Percentiles rank a stretch among this genome's conserved stretches.
Conservation (phyloP, 2,329 filamentous ascomycete genomes). For the Aspergillus sergii region DNA sequence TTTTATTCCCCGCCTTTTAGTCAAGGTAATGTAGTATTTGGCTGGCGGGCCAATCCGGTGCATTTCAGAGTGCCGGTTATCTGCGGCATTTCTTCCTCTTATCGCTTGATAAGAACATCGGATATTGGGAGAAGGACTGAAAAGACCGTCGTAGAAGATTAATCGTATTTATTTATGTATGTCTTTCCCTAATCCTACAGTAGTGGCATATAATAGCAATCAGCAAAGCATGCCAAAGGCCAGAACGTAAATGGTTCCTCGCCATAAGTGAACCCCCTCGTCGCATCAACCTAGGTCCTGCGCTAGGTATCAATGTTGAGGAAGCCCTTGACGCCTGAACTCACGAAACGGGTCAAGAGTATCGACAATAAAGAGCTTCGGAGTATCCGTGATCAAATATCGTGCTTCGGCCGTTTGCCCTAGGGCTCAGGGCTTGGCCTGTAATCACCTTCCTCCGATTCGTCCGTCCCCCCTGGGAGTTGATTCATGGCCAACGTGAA, state of each 20-base stretch:
- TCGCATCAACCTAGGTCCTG: background rate
- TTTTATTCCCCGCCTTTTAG: conserved; percentile 28
- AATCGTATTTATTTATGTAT: background rate
- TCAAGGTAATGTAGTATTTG: background rate
- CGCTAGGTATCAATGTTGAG: background rate
- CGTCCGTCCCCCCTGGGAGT: conserved; percentile 31
- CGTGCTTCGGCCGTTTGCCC: conserved; percentile 22
- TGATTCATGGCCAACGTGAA: conserved; percentile 18
- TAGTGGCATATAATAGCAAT: background rate
- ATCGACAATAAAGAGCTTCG: background rate
- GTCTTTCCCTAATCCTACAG: background rate
- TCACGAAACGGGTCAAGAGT: background rate
- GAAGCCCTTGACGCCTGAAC: background rate
- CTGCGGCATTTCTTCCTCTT: conserved; percentile 12
- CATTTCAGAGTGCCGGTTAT: conserved; percentile 8
- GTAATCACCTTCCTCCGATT: conserved; percentile 32
- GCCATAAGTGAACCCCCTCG: background rate
- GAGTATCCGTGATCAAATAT: background rate
- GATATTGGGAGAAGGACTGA: too few species aligned
- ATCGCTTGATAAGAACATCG: conserved; percentile 4
- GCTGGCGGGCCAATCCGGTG: conserved; percentile 22
- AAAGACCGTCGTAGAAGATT: background rate
- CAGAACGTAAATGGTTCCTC: background rate
- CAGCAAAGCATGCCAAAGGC: background rate
- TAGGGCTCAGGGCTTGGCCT: conserved; percentile 8